Evolutionary conservation across 1,139 yeast genomes (phyloP), one percentile per base, ranked within the genome.

Genomic region (Candida labiduridarum): DNA sequence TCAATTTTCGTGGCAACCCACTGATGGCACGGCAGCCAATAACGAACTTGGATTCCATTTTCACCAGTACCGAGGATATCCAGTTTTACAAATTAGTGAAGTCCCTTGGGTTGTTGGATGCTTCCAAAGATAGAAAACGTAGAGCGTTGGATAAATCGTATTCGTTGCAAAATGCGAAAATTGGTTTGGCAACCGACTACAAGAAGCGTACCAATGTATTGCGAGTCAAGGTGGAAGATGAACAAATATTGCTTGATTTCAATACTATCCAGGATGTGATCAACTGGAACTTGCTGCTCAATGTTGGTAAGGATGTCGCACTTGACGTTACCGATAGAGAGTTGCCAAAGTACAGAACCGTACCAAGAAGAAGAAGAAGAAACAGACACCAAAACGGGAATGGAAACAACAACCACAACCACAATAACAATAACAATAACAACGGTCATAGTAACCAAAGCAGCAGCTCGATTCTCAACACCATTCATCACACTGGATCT

Each of bases 131-230:
- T n/a, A 49, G 55, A 19, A 62, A 57, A 42, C 65, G 59, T 44
- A 48, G 44, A 16, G 10, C 39, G 8, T 56, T 85, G 19, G 61
- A 78, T 27, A 74, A 84, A 52, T 79, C 88, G 0, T 87, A 83
- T 59, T 80, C 91, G 2, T 69, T 87, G 41, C 95, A 87, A 62
- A 81, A 83, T 63, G 85, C 87, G n/a, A 79, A 73, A 56, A 63
- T 84, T 49, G 95, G 95, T 0, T 67, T 86, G 19, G 92, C 94
- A 1, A 72, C 79, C 2, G 95, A 87, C 62, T 85, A 87, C 65
- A 76, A 72, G 50, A 87, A 87, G 63, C 74, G 76, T 46, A 71
- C 77, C 52, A 72, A 82, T 66, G 86, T 84, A 2, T 63, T 87
- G 35, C 67, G 95, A 49, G 56, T 87, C 35, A 72, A 94, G 35